A percentile compares a stretch with the other conserved stretches of the same genome.
Evolutionary conservation across 306 rosid genomes (phyloP).

Genomic region (Geum urbanum): DNA sequence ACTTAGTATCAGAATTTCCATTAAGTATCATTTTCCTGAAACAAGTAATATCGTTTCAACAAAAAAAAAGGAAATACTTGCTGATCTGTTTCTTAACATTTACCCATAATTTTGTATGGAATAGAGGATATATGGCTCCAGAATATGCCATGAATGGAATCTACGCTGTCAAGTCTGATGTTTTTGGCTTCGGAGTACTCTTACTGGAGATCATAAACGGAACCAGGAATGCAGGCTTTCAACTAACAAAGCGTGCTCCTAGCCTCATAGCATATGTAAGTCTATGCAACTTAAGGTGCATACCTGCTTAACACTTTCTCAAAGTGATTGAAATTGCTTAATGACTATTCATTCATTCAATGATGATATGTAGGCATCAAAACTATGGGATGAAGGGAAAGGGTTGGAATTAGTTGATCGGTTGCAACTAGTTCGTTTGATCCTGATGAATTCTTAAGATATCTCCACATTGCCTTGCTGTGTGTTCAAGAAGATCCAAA

Average conservation of each 20-base stretch:
- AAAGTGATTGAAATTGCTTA: background rate
- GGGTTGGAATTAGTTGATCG: too few relatives aligned
- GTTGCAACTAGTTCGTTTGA: constrained; percentile 25
- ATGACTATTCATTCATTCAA: too few relatives aligned
- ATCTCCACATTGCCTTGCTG: constrained; percentile 33
- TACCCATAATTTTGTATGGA: background rate
- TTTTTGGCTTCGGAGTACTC: constrained; percentile 47
- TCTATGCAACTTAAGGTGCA: background rate
- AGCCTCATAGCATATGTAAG: constrained; percentile 21
- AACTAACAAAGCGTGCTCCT: background rate
- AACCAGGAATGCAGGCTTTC: constrained; percentile 17
- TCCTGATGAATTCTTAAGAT: constrained; percentile 23
- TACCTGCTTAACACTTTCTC: background rate
- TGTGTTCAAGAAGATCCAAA: constrained; percentile 26
- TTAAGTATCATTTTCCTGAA: background rate
- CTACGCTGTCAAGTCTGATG: constrained; percentile 39
- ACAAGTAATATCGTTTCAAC: background rate
- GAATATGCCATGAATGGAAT: constrained; percentile 42
- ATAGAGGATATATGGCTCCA: constrained; percentile 55
- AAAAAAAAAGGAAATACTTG: too few relatives aligned
- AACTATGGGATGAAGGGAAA: too few relatives aligned
- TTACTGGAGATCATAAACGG: constrained; percentile 46
- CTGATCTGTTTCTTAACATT: background rate
- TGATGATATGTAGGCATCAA: too few relatives aligned
- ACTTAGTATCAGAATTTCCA: constrained; percentile 34